Conservation (phyloP, 2,329 filamentous ascomycete species). For the Alternaria ventricosa region DNA sequence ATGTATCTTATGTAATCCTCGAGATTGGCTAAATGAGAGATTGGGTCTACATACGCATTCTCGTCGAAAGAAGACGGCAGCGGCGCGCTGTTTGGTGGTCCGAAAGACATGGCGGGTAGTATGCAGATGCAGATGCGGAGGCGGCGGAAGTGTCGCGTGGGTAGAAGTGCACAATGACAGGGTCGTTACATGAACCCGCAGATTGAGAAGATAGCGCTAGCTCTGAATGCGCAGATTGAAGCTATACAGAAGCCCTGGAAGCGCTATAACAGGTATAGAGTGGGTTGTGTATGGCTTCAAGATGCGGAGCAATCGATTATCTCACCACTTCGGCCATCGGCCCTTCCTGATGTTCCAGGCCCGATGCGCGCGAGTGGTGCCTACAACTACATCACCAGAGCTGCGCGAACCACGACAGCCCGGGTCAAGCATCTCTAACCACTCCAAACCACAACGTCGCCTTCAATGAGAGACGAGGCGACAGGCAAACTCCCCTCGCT, state of each 20-base stretch:
- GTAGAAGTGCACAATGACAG: slow-evolving; percentile 4
- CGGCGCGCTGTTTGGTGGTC: slow-evolving; percentile 51
- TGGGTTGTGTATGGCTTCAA: slow-evolving; percentile 6
- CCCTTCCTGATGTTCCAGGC: slow-evolving; percentile 39
- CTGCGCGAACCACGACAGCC: slow-evolving; percentile 17
- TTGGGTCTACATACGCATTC: slow-evolving; percentile 64
- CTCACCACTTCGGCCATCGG: slow-evolving; percentile 45
- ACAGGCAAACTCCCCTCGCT: slow-evolving; percentile 14
- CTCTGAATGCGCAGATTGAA: neutral
- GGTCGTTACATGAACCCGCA: neutral
- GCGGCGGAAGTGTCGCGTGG: slow-evolving; percentile 31
- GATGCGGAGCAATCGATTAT: slow-evolving; percentile 43
- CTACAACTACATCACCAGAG: slow-evolving; percentile 23
- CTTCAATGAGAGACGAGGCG: slow-evolving; percentile 35
- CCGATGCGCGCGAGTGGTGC: slow-evolving; percentile 26
- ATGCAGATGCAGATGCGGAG: slow-evolving; percentile 14
- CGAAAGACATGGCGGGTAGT: slow-evolving; percentile 27
- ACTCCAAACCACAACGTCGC: slow-evolving; percentile 15
- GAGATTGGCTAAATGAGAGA: neutral
- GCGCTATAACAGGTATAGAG: neutral
- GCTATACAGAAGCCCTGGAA: neutral
- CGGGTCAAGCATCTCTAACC: slow-evolving; percentile 9
- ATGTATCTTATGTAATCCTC: neutral
- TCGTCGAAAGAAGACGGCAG: slow-evolving; percentile 85
- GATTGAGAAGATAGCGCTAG: neutral